phyloP scores from a whole-genome alignment of 257 asterid genomes.

The Lycium barbarum region DNA sequence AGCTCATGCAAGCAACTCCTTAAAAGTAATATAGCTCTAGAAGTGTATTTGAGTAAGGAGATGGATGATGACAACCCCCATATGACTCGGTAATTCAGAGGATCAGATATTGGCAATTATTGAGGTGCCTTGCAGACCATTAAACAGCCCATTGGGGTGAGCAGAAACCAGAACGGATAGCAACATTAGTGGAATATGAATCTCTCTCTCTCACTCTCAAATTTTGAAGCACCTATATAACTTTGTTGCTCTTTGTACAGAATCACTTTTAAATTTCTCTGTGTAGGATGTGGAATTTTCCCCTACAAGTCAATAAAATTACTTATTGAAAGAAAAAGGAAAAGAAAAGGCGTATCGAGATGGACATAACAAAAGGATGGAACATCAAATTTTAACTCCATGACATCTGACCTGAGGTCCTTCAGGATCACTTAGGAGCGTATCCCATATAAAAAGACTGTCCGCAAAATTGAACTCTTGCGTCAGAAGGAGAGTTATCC shows the following conservation, averaged over 20 bases:
- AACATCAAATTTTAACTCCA: constrained; percentile 7
- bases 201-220: not conserved
- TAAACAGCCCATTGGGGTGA: constrained; percentile 3
- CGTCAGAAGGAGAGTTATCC: constrained; percentile 96
- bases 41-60: not conserved
- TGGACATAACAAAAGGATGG: not conserved
- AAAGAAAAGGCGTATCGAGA: not conserved
- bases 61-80: not conserved
- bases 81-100: not conserved
- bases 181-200: not conserved
- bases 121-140: not conserved
- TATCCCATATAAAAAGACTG: constrained; percentile 86
- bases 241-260: not conserved
- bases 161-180: not conserved
- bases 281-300: not conserved
- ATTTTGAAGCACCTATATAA: not conserved
- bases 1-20: constrained; percentile 1
- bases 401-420: constrained; percentile 85
- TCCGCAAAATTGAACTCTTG: constrained; percentile 91
- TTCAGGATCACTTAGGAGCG: constrained; percentile 93
- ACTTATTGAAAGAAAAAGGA: not conserved
- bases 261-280: too few species aligned
- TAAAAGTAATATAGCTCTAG: not conserved
- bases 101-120: not conserved
- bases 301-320: not conserved